phyloP scores from a whole-genome alignment of 163 green algal species.

The Chlamydomonas reinhardtii region DNA sequence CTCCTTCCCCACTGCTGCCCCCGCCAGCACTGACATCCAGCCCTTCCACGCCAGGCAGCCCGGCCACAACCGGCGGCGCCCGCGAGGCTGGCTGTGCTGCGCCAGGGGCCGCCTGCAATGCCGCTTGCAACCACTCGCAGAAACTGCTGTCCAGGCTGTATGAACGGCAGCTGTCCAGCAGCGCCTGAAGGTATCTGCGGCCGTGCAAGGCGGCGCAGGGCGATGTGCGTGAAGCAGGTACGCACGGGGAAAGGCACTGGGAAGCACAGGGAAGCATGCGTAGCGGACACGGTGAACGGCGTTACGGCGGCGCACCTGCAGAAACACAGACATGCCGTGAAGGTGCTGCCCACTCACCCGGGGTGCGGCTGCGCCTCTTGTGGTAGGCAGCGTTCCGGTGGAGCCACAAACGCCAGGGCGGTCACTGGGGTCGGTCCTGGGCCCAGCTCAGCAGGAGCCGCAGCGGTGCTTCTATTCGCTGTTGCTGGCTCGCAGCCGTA shows the following conservation, averaged over 20 bases:
- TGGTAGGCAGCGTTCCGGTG: neutral
- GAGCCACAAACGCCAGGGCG: neutral
- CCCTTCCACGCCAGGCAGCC: neutral
- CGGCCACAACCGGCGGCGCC: no score
- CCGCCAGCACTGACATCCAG: neutral
- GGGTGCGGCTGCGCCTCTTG: neutral
- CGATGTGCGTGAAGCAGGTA: no score
- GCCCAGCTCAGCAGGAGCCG: neutral
- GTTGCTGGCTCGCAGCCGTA: no score
- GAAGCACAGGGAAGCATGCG: no score
- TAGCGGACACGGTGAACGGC: no score
- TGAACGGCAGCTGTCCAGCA: neutral
- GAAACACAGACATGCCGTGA: no score
- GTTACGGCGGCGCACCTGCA: no score
- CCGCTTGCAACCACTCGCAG: neutral
- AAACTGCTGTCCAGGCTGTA: neutral
- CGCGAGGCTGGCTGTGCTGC: neutral
- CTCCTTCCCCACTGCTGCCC: neutral
- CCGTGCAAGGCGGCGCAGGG: no score
- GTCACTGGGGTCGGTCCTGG: neutral
- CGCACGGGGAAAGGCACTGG: neutral
- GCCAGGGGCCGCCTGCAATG: neutral
- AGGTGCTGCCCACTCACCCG: neutral
- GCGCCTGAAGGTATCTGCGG: neutral
- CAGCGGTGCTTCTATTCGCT: neutral